Percentiles rank a stretch among this genome's conserved stretches.
These are phyloP conservation scores for Stachybotrys chartarum DNA, from an alignment of 2,329 filamentous ascomycete species.

Conservation along the genomic window DNA sequence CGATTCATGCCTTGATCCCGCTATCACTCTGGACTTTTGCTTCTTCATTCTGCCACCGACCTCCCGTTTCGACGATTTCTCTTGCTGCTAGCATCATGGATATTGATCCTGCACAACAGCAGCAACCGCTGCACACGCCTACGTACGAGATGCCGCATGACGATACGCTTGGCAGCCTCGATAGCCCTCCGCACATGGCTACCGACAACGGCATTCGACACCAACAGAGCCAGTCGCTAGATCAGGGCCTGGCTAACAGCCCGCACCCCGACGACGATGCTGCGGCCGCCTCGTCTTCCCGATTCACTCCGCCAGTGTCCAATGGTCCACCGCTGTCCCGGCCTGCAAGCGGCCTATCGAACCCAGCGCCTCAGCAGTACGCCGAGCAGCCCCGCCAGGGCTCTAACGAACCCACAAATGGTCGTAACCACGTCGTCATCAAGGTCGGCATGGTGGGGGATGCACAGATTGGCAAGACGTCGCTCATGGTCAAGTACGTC, in stretches of 20 bases:
- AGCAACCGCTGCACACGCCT: conserved; percentile 5
- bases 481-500: conserved; percentile 98
- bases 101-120: conserved; percentile 14
- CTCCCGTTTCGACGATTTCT: not conserved
- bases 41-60: no score
- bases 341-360: conserved; percentile 48
- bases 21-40: not conserved
- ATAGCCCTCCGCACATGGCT: conserved; percentile 36
- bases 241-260: conserved; percentile 36
- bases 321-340: conserved; percentile 40
- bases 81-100: conserved; percentile 33
- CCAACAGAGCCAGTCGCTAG: conserved; percentile 41
- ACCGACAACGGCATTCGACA: conserved; percentile 31
- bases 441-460: conserved; percentile 99
- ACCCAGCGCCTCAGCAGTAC: conserved; percentile 29
- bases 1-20: not conserved
- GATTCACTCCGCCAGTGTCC: conserved; percentile 41
- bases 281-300: conserved; percentile 12
- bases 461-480: conserved; percentile 98
- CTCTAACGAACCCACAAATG: conserved; percentile 31
- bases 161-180: conserved; percentile 42
- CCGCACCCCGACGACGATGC: conserved; percentile 37
- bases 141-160: conserved; percentile 32
- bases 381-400: conserved; percentile 36
- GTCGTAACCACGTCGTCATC: conserved; percentile 78